Base-by-base conservation (phyloP, 1,284 basidiomycete genomes). In the Hortiboletus rubellus region DNA sequence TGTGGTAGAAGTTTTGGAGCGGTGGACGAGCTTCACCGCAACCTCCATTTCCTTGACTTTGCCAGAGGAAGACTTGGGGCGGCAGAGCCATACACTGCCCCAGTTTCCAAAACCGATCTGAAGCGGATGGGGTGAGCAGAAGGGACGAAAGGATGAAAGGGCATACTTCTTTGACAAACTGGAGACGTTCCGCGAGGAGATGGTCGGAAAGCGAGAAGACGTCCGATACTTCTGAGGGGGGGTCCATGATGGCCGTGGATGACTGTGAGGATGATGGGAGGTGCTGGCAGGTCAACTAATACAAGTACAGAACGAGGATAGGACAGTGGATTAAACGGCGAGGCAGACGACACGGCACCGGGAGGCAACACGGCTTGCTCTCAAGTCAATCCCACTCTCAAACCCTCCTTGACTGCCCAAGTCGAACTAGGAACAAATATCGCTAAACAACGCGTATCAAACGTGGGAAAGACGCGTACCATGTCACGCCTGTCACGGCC, bases 1-100 rank as follows among this genome's bases (percentile, higher is more conserved):
- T 0, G 92, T 93, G 5, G 91, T 92, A 4, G 87, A 78, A 18
- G 84, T 84, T 73, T 89, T 89, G 59, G 84, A 85, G 50, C 90
- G 77, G 69, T 94, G 91, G 1, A 97, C 94, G 42, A 97, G 82
- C 77, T 97, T 97, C 65, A 94, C 86, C 2, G 94, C 94, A 30
- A 96, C 82, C 66, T 86, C 85, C 68, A 72, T 75, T 46, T 78
- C 76, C 52, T 72, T 74, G 27, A 72, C 70, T 45, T 70, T 76
- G 52, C 74, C 71, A 8, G 77, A 72, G 37, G 73, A 71, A 12
- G 77, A 74, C 72, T 85, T 89, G 54, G 87, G 86, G 44, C 75
- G 75, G 67, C 86, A 89, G 62, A 88, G 72, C 89, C 89, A 91
- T 55, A 91, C 89, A 66, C 87, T 89, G 48, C 91, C 91, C 91